A percentile compares a stretch with the other conserved stretches of the same genome.
Conservation (phyloP, 1,284 basidiomycete genomes). For the Bondarzewia mesenterica region DNA sequence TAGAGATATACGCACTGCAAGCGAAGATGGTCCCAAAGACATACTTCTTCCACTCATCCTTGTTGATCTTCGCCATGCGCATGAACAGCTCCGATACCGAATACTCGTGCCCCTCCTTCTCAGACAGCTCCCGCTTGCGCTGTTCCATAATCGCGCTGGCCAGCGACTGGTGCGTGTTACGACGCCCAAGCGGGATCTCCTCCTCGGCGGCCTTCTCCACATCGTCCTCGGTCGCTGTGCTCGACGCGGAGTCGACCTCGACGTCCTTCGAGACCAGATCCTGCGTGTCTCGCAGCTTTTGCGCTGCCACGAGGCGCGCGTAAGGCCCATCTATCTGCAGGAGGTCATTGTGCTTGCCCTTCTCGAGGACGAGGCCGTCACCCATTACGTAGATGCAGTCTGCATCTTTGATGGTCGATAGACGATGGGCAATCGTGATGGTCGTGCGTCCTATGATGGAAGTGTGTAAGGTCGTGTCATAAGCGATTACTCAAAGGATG, state of each 20-base stretch:
- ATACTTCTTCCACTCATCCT: slow-evolving; percentile 50
- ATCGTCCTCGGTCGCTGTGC: slow-evolving; percentile 24
- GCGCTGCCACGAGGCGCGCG: slow-evolving; percentile 70
- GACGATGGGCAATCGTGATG: slow-evolving; percentile 71
- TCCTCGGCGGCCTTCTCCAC: slow-evolving; percentile 48
- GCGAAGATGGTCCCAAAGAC: slow-evolving; percentile 45
- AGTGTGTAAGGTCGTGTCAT: slow-evolving; percentile 3
- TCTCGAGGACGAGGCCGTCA: slow-evolving; percentile 73
- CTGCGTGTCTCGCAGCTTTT: slow-evolving; percentile 60
- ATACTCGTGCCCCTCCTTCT: slow-evolving; percentile 28
- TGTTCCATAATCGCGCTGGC: slow-evolving; percentile 64
- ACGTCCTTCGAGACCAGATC: slow-evolving; percentile 21
- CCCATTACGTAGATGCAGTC: slow-evolving; percentile 77
- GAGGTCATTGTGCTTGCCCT: slow-evolving; percentile 78
- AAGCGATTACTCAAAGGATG: slow-evolving; percentile 14
- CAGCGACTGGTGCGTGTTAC: slow-evolving; percentile 58
- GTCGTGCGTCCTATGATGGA: slow-evolving; percentile 59
- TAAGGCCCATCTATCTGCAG: slow-evolving; percentile 64
- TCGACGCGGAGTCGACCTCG: slow-evolving; percentile 23
- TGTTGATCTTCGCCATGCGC: slow-evolving; percentile 65
- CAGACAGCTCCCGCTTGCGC: slow-evolving; percentile 23
- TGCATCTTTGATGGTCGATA: slow-evolving; percentile 76
- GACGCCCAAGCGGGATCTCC: slow-evolving; percentile 60
- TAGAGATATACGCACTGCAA: slow-evolving; percentile 30
- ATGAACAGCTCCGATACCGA: slow-evolving; percentile 55